Conservation (phyloP, 192 early-diverging fungal genomes). For the Oehlia diaphana region DNA sequence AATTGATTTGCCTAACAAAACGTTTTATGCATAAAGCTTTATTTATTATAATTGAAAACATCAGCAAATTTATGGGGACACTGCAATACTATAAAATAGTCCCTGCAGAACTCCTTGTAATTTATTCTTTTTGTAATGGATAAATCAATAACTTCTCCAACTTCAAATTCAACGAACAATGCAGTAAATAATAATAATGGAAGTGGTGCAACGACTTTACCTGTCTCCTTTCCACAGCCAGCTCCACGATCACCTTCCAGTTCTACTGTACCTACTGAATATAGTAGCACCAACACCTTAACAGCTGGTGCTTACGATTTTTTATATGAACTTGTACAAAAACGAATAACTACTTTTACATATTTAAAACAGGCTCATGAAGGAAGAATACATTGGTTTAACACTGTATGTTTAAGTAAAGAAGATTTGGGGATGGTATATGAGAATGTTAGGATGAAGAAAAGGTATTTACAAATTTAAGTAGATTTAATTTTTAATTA, state of each 20-base stretch:
- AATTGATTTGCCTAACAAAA: too few relatives aligned
- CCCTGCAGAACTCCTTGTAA: too few relatives aligned
- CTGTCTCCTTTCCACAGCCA: conserved; percentile 18
- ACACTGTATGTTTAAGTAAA: conserved; percentile 42
- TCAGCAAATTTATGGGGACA: too few relatives aligned
- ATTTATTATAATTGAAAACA: too few relatives aligned
- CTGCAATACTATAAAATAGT: too few relatives aligned
- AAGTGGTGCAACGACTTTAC: background rate
- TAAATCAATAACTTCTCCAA: background rate
- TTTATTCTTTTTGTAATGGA: background rate
- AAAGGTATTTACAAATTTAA: conserved; percentile 28
- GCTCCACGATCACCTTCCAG: conserved; percentile 20
- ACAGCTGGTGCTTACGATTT: conserved; percentile 36
- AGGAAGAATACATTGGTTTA: conserved; percentile 51
- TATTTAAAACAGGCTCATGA: conserved; percentile 46
- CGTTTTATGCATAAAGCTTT: too few relatives aligned
- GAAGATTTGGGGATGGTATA: conserved; percentile 41
- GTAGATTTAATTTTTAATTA: too few relatives aligned
- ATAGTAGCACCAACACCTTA: background rate
- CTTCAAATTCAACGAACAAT: background rate
- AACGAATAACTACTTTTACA: conserved; percentile 46
- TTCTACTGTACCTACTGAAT: background rate
- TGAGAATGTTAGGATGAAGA: conserved; percentile 42
- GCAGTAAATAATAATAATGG: background rate
- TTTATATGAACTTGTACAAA: conserved; percentile 45